Base-by-base conservation (phyloP, 805 yeast genomes). In the Hanseniaspora lindneri region DNA sequence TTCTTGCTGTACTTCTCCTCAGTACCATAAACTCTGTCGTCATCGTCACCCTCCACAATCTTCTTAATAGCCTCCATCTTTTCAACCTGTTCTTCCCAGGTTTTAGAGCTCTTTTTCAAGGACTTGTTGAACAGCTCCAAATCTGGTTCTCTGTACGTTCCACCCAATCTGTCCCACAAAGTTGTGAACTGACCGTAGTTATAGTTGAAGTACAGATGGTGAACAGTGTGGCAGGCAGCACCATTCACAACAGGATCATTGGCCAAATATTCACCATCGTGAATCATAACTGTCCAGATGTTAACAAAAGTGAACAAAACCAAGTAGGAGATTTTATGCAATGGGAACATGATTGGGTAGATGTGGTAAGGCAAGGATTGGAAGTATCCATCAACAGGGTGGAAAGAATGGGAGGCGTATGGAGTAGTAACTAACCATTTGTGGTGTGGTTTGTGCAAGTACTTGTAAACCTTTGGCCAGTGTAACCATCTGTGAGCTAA, bases 351-450 rank as follows among this genome's bases (percentile, higher is more conserved):
- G 64, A 92, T 76, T 52, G 97, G 97, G 68, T 75, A 92, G 52
- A 87, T 56, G 65, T 92, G 98, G 69, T 92, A 92, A 13, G 98
- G 96, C 54, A 92, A 62, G 32, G 94, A 82, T 71, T 92, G 98
- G 52, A 77, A 70, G 70, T 83, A 92, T 34, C 98, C 98, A 59
- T 92, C 98, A 47, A 92, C 83, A 13, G 98, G 97, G 66, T 92
- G 95, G 86, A 92, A 92, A 23, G 97, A 96, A 61, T 88, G 96
- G 8, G 95, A 85, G 0, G 98, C 98, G 68, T 82, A 92, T 39
- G 98, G 98, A 9, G 98, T 89, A 53, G 97, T 89, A 35, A 92
- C 96, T 56, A 92, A 78, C 98, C 98, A 92, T 69, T 92, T 92
- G 74, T 92, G 98, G 66, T 92, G 98, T 11, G 96, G 96, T 69